Conservation (phyloP, 768 basidiomycete species). For the Agaricus blazei region DNA sequence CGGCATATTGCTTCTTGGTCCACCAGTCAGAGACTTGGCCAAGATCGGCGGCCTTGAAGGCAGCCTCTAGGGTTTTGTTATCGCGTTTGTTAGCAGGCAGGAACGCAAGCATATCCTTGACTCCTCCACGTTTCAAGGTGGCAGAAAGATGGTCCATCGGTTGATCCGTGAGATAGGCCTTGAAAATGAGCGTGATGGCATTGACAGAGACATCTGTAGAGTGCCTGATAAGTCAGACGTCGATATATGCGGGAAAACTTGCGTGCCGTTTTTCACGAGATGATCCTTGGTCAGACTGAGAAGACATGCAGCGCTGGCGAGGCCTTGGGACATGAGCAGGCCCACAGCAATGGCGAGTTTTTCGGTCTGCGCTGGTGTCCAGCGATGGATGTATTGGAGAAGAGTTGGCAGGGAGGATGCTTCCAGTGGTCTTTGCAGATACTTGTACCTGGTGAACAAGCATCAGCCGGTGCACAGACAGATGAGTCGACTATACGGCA, state of each 20-base stretch:
- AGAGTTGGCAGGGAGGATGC: slow-evolving; percentile 75
- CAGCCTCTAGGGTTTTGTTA: slow-evolving; percentile 69
- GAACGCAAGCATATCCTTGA: slow-evolving; percentile 82
- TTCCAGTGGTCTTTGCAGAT: slow-evolving; percentile 96
- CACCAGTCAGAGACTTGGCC: slow-evolving; percentile 90
- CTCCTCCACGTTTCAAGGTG: slow-evolving; percentile 76
- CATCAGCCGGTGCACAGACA: slow-evolving; percentile 12
- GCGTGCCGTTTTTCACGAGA: slow-evolving; percentile 86
- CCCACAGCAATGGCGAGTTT: slow-evolving; percentile 82
- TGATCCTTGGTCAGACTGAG: slow-evolving; percentile 88
- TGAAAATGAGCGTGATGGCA: slow-evolving; percentile 76
- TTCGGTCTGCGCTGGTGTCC: slow-evolving; percentile 70
- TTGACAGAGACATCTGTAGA: slow-evolving; percentile 66
- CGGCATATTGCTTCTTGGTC: slow-evolving; percentile 82
- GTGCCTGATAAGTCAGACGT: slow-evolving; percentile 2
- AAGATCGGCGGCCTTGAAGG: slow-evolving; percentile 80
- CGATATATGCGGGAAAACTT: not conserved
- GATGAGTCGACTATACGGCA: slow-evolving; percentile 10
- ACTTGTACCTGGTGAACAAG: slow-evolving; percentile 75
- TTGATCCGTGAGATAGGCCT: slow-evolving; percentile 75
- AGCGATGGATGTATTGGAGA: slow-evolving; percentile 86
- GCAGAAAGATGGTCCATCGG: slow-evolving; percentile 86
- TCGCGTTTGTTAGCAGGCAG: slow-evolving; percentile 85
- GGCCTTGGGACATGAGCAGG: slow-evolving; percentile 78
- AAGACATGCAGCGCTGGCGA: slow-evolving; percentile 73